Base-by-base conservation (phyloP, 495 filamentous ascomycete genomes). In the Penicillium tannophilum region DNA sequence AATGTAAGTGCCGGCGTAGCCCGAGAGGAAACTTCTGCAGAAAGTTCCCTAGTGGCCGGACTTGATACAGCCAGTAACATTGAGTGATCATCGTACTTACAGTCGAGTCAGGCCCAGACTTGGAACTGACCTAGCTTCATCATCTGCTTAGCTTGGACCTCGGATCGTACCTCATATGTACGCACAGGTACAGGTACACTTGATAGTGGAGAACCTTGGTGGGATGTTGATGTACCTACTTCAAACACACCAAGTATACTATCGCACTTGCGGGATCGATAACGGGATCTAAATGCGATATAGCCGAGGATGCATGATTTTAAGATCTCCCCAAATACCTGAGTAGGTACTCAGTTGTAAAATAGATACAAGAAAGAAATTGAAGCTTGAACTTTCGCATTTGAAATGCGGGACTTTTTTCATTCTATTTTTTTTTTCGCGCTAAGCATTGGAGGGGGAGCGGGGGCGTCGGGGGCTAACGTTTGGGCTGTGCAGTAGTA, bases 381-480 rank as follows among this genome's bases (percentile, higher is more conserved):
- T 10, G n/a, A 36, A 28, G 28, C 28, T 2, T 28, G 28, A 28
- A 28, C 28, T 4, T 28, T 6, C 11, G 10, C 20, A 47, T n/a
- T n/a, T 41, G 39, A 41, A 41, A 41, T 16, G 14, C 14, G 12
- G 39, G 39, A 41, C 14, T 41, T n/a, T 17, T 16, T 41, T 36
- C 9, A 9, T 36, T 36, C 9, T 36, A 2, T 36, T 14, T 11
- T 11, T 20, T 50, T 57, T 57, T 61, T 52, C 36, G 50, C 63
- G 63, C 63, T 65, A 65, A 59, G 45, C 46, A 57, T 59, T 55
- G 61, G 55, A 58, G 55, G 63, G 55, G 41, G 54, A 42, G 63
- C 52, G 59, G 63, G 61, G 63, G 52, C 20, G 45, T 45, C 45
- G 23, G 60, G 57, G 49, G 54, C 54, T 61, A 63, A 56, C 26